phyloP scores from a whole-genome alignment of 805 yeast species.

The Ogataea degrootiae region DNA sequence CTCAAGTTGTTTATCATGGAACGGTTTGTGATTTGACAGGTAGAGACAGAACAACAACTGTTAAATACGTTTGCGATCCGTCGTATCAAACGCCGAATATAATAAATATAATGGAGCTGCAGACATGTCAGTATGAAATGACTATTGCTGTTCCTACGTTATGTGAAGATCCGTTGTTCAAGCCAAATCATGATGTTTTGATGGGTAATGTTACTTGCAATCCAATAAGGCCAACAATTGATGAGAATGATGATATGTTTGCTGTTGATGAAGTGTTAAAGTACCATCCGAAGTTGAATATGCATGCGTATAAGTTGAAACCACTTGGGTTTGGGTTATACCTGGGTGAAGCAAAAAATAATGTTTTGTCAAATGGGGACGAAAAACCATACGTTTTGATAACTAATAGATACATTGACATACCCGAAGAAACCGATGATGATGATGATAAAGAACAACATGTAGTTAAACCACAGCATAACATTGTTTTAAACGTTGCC shows the following conservation, averaged over 20 bases:
- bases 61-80: constrained; percentile 26
- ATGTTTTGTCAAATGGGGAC: background rate
- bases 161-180: constrained; percentile 20
- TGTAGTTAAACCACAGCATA: background rate
- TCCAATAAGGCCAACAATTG: constrained; percentile 5
- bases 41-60: constrained; percentile 21
- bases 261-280: constrained; percentile 1
- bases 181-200: constrained; percentile 6
- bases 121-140: constrained; percentile 29
- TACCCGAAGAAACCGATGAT: background rate
- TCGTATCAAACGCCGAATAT: constrained; percentile 14
- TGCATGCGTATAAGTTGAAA: constrained; percentile 1
- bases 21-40: constrained; percentile 31
- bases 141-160: constrained; percentile 20
- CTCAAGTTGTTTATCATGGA: constrained; percentile 28
- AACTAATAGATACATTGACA: constrained; percentile 4
- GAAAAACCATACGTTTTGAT: constrained; percentile 3
- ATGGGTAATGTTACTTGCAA: constrained; percentile 18
- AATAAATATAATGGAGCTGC: constrained; percentile 23
- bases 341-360: constrained; percentile 5
- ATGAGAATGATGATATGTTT: background rate
- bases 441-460: background rate
- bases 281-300: background rate
- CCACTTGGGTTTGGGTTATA: constrained; percentile 18
- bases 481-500: constrained; percentile 3